These are phyloP conservation scores for Diaporthe velutina DNA, from an alignment of 2,329 filamentous ascomycete genomes.

Conservation along the genomic window DNA sequence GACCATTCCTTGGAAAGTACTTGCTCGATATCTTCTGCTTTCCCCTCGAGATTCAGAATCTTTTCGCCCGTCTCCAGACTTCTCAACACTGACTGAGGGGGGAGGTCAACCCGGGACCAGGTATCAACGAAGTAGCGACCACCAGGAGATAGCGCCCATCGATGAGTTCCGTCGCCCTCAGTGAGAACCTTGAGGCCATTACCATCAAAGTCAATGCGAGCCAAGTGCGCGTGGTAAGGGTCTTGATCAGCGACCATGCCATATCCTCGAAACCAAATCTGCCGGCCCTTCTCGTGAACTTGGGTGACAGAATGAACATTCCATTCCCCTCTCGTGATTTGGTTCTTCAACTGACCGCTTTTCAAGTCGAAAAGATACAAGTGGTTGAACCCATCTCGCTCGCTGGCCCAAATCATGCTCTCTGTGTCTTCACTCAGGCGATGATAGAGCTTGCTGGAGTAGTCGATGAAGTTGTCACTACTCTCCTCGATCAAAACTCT, in stretches of 20 bases:
- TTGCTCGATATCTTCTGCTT: rapidly evolving
- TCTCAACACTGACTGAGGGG: background rate
- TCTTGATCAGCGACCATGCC: background rate
- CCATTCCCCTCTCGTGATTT: background rate
- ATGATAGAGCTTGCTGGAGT: background rate
- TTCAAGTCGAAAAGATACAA: background rate
- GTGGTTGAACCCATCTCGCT: background rate
- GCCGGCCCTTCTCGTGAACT: background rate
- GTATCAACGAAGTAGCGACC: background rate
- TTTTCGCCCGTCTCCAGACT: background rate
- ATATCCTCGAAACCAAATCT: background rate
- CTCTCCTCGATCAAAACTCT: slow-evolving; percentile 7
- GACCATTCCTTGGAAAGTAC: background rate
- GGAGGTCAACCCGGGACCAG: background rate
- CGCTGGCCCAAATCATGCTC: background rate
- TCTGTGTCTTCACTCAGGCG: background rate
- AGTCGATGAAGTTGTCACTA: slow-evolving; percentile 2
- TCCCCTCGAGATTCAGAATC: background rate
- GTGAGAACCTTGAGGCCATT: background rate
- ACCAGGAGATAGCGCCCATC: background rate
- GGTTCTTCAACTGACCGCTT: background rate
- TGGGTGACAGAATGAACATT: background rate
- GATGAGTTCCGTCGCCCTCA: background rate
- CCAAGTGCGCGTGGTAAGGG: slow-evolving; percentile 1
- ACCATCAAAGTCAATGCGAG: background rate